These are phyloP conservation scores for Xylaria sp. DNA, from an alignment of 2,329 filamentous ascomycete genomes.

Conservation along the genomic window DNA sequence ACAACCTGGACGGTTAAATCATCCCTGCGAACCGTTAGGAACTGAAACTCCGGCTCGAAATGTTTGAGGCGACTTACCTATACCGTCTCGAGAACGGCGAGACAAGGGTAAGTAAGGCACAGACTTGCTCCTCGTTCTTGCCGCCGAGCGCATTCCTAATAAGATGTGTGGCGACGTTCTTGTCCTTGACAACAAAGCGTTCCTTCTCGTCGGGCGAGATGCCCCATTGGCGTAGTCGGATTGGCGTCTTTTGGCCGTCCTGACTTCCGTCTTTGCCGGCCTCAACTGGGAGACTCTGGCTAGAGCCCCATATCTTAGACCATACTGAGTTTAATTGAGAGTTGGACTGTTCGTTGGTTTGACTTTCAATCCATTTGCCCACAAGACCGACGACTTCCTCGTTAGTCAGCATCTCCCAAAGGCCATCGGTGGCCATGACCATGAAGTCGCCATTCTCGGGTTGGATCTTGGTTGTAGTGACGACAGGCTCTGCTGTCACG, in stretches of 20 bases:
- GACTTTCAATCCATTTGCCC: slow-evolving; percentile 91
- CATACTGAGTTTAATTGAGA: slow-evolving; percentile 73
- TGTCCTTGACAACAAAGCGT: slow-evolving; percentile 92
- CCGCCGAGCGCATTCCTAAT: slow-evolving; percentile 94
- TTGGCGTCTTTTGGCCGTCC: slow-evolving; percentile 81
- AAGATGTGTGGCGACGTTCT: slow-evolving; percentile 94
- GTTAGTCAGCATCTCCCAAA: slow-evolving; percentile 99
- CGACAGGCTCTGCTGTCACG: slow-evolving; percentile 91
- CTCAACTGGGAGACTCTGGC: slow-evolving; percentile 74
- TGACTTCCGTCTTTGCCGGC: slow-evolving; percentile 49
- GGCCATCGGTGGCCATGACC: slow-evolving; percentile 92
- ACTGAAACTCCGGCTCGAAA: not conserved
- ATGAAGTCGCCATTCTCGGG: slow-evolving; percentile 92
- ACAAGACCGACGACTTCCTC: slow-evolving; percentile 97
- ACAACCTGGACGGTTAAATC: slow-evolving; percentile 97
- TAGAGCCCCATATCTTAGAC: slow-evolving; percentile 64
- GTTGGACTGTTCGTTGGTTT: slow-evolving; percentile 53
- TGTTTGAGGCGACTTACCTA: slow-evolving; percentile 58
- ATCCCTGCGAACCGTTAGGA: slow-evolving; percentile 61
- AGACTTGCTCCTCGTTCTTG: slow-evolving; percentile 90
- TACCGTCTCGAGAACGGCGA: slow-evolving; percentile 91
- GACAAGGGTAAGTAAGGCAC: slow-evolving; percentile 86
- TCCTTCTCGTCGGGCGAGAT: slow-evolving; percentile 72
- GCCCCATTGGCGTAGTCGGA: slow-evolving; percentile 90
- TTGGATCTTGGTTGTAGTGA: slow-evolving; percentile 90